Evolutionary conservation across 345 rosid species (phyloP).

Genomic region (Rubroshorea leprosula): DNA sequence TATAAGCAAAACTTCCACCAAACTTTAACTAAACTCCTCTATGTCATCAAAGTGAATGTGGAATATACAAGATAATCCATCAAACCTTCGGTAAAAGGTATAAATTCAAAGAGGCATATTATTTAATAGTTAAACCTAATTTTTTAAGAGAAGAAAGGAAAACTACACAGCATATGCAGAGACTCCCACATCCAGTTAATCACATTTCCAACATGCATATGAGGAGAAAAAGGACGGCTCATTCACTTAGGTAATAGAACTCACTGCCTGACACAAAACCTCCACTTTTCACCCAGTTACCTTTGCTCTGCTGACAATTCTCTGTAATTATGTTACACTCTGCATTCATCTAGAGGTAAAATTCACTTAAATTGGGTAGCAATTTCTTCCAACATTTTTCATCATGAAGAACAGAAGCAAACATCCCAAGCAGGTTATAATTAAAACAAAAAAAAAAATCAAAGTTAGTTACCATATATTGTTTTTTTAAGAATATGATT

Average conservation of each 20-base stretch:
- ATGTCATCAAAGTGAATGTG: conserved; percentile 1
- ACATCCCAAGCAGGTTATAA: background rate
- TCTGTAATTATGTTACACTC: background rate
- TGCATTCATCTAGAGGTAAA: conserved; percentile 9
- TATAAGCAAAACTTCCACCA: background rate
- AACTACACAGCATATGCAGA: too few relatives aligned
- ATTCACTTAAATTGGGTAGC: background rate
- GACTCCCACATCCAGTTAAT: too few relatives aligned
- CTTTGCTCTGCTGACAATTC: conserved; percentile 7
- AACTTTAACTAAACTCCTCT: background rate
- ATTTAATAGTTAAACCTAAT: too few relatives aligned
- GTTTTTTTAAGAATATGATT: background rate
- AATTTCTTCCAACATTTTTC: conserved; percentile 4
- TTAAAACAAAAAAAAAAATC: too few relatives aligned
- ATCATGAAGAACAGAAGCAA: background rate
- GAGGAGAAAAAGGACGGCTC: conserved; percentile 2
- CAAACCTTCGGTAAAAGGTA: background rate
- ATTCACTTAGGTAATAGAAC: background rate
- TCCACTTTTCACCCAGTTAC: background rate
- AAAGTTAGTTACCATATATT: background rate
- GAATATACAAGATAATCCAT: conserved; percentile 1
- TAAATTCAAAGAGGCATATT: background rate
- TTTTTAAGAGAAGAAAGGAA: too few relatives aligned
- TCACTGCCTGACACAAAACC: background rate
- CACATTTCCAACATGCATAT: background rate